A percentile compares a stretch with the other conserved stretches of the same genome.
Conservation (phyloP, 495 filamentous ascomycete species). For the Talaromyces adpressus region DNA sequence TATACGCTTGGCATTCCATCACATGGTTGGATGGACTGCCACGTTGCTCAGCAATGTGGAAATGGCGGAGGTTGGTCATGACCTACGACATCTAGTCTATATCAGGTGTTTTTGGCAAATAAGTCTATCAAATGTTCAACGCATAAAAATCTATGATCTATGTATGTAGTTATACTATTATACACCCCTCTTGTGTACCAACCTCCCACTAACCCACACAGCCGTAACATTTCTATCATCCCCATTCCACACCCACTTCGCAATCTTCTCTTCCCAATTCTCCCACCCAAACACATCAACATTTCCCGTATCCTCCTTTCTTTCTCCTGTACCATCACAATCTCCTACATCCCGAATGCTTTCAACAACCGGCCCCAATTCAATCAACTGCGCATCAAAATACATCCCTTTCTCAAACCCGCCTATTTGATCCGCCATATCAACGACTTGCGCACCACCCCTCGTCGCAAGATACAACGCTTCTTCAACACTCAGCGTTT, state of each 20-base stretch:
- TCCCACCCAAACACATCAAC: constrained; percentile 89
- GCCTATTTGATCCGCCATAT: constrained; percentile 61
- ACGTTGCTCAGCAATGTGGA: background rate
- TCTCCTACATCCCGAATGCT: constrained; percentile 16
- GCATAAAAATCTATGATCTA: background rate
- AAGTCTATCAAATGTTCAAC: background rate
- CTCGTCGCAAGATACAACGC: constrained; percentile 78
- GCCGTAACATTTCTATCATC: constrained; percentile 74
- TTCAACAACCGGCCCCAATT: constrained; percentile 39
- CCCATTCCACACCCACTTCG: constrained; percentile 86
- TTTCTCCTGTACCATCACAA: too few relatives aligned
- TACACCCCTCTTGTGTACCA: constrained; percentile 52
- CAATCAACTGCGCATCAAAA: constrained; percentile 80
- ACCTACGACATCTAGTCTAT: background rate
- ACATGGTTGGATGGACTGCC: background rate
- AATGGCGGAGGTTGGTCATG: background rate
- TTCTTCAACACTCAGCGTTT: constrained; percentile 64
- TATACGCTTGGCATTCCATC: background rate
- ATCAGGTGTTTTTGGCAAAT: background rate
- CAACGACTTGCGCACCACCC: constrained; percentile 73
- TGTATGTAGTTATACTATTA: background rate
- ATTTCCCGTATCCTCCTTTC: constrained; percentile 2
- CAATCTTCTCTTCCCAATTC: constrained; percentile 64
- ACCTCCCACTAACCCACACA: constrained; percentile 74
- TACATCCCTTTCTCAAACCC: constrained; percentile 79